phyloP scores from a whole-genome alignment of 192 early-diverging fungal species.

The Podochytrium sp. region DNA sequence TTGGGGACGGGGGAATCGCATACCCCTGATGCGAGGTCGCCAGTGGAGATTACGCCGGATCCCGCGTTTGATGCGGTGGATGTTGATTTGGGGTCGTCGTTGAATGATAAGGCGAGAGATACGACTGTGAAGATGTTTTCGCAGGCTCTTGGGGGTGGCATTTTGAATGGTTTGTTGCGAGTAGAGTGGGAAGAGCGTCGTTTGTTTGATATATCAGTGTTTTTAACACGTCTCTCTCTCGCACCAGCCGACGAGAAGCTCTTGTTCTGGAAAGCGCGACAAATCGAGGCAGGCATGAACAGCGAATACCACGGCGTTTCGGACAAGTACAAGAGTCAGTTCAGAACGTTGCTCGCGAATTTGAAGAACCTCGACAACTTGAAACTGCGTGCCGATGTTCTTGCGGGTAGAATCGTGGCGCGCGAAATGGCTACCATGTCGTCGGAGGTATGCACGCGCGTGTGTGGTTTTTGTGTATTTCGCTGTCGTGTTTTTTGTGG shows the following conservation, averaged over 20 bases:
- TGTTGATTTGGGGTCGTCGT: background rate
- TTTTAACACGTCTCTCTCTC: background rate
- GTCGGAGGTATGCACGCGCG: constrained; percentile 9
- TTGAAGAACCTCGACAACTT: constrained; percentile 28
- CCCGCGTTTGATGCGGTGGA: background rate
- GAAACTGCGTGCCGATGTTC: constrained; percentile 14
- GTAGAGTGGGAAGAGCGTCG: too few relatives aligned
- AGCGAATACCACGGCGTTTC: constrained; percentile 10
- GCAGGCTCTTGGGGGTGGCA: constrained; percentile 13
- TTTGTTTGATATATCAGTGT: background rate
- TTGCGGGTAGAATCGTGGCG: constrained; percentile 11
- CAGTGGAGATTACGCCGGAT: constrained; percentile 2
- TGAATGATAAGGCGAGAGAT: constrained; percentile 29
- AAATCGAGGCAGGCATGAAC: constrained; percentile 29
- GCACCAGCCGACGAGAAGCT: constrained; percentile 19
- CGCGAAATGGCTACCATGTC: constrained; percentile 11
- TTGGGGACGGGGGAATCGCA: background rate
- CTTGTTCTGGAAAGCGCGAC: constrained; percentile 11
- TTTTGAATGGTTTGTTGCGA: constrained; percentile 19
- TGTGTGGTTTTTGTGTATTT: too few relatives aligned
- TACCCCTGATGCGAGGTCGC: background rate
- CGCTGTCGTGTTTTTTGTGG: too few relatives aligned
- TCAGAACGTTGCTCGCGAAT: constrained; percentile 29
- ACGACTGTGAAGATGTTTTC: constrained; percentile 25
- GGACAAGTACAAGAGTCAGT: constrained; percentile 32